phyloP scores from a whole-genome alignment of 2,329 filamentous ascomycete genomes.

The Trichophyton schoenleinii region DNA sequence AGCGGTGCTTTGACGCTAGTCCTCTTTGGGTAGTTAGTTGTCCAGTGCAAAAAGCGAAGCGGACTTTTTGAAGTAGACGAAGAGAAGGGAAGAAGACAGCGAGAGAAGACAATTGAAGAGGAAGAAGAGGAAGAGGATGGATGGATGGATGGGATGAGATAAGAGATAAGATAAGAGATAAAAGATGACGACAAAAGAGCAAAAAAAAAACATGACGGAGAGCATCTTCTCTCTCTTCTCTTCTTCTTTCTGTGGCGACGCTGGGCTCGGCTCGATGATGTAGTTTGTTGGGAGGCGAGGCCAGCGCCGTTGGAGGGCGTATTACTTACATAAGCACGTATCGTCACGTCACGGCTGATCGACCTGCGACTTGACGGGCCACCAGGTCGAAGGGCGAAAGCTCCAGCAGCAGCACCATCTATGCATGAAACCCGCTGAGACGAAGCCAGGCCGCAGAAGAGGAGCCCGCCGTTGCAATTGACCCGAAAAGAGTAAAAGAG shows the following conservation, averaged over 20 bases:
- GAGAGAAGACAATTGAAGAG: not conserved
- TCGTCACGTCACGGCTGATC: not conserved
- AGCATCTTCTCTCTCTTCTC: no score
- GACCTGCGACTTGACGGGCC: not conserved
- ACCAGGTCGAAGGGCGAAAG: no score
- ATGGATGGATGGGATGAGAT: not conserved
- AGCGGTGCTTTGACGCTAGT: not conserved
- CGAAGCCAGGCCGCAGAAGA: not conserved
- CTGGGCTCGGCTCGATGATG: not conserved
- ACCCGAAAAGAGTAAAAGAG: no score
- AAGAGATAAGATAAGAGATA: not conserved
- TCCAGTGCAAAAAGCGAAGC: not conserved
- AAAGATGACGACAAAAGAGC: not conserved
- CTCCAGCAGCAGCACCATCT: not conserved
- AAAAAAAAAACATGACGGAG: not conserved
- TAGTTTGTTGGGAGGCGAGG: not conserved
- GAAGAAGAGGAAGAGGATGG: not conserved
- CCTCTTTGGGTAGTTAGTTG: not conserved
- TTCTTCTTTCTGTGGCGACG: not conserved
- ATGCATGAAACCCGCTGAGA: not conserved
- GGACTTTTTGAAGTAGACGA: not conserved
- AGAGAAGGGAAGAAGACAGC: not conserved
- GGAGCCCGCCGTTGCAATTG: no score
- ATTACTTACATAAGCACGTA: not conserved
- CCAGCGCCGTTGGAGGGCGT: not conserved